Evolutionary conservation across 306 rosid genomes (phyloP), one percentile per base, ranked within the genome.

Genomic region (Vigna nakashimae): DNA sequence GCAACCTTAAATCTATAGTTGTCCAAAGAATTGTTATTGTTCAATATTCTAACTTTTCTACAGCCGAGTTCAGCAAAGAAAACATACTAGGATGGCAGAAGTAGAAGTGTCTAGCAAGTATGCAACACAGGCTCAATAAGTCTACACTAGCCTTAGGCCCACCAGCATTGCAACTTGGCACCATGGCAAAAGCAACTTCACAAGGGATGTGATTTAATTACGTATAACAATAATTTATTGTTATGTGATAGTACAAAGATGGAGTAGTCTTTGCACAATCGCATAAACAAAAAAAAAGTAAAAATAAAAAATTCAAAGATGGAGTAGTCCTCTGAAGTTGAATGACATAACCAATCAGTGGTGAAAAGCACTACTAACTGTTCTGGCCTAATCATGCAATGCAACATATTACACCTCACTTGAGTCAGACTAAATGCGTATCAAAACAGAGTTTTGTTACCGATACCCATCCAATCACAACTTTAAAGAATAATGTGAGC

Each of bases 41-140:
- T 75, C 17, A 46, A 55, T 30, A 70, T n/a, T 68, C 18, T 51
- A 49, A 43, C 32, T 30, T 74, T 16, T 69, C 74, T 51, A 69
- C 43, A 28, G 4, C 40, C 30, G 22, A 79, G 56, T 68, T n/a
- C 34, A 68, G 59, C 43, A 28, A 57, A 36, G 32, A 17, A 64
- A 65, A 66, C 65, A 66, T 38, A 48, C 45, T 6, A 34, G 65
- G 48, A 57, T 10, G 20, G 30, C 73, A 45, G 22, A 77, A 49
- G 24, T 48, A 66, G 24, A 82, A 72, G 76, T 34, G 57, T 40
- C 52, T 48, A 53, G 81, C 66, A 58, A 51, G 24, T 56, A 57
- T 11, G n/a, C 48, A 63, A 70, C 14, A 55, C 40, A 43, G 63
- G 43, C 42, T 45, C 43, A 74, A 52, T 28, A 53, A 38, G 71